phyloP scores from a whole-genome alignment of 2,329 filamentous ascomycete genomes.

The Phaeoacremonium minimum region DNA sequence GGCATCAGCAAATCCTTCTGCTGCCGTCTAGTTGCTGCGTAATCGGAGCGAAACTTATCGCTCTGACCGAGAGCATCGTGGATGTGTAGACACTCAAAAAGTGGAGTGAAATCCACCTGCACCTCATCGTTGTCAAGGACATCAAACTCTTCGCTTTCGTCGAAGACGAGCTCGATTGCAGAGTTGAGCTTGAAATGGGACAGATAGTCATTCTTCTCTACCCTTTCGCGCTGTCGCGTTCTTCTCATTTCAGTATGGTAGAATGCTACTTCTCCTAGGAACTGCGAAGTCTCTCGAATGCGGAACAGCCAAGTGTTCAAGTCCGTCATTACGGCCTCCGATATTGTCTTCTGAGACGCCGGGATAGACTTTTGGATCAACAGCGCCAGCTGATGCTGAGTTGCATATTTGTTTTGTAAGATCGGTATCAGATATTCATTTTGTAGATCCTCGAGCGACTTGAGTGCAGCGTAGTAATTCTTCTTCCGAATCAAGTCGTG shows the following conservation, averaged over 20 bases:
- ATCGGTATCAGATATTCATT: slow-evolving; percentile 81
- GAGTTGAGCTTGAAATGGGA: slow-evolving; percentile 89
- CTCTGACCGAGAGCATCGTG: slow-evolving; percentile 90
- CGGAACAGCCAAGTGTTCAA: slow-evolving; percentile 95
- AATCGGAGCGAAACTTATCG: slow-evolving; percentile 86
- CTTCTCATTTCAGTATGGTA: slow-evolving; percentile 91
- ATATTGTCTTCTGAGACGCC: slow-evolving; percentile 85
- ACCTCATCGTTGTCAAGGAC: slow-evolving; percentile 93
- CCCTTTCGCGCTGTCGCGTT: slow-evolving; percentile 75
- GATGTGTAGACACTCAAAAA: slow-evolving; percentile 95
- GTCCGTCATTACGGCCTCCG: slow-evolving; percentile 94
- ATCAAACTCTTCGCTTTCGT: slow-evolving; percentile 94
- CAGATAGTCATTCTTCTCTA: slow-evolving; percentile 71
- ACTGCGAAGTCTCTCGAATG: slow-evolving; percentile 93
- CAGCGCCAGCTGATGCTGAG: slow-evolving; percentile 90
- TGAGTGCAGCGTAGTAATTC: slow-evolving; percentile 91
- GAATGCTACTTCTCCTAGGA: slow-evolving; percentile 91
- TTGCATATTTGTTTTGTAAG: slow-evolving; percentile 78
- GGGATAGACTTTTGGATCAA: slow-evolving; percentile 96
- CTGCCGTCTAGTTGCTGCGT: slow-evolving; percentile 82
- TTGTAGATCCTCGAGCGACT: slow-evolving; percentile 90
- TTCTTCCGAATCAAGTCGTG: slow-evolving; percentile 89
- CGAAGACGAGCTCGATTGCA: slow-evolving; percentile 89
- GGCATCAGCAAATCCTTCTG: slow-evolving; percentile 92
- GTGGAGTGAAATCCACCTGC: slow-evolving; percentile 87